These are phyloP conservation scores for Phytophthora litchii DNA, from an alignment of 352 stramenopile genomes.

Conservation along the genomic window DNA sequence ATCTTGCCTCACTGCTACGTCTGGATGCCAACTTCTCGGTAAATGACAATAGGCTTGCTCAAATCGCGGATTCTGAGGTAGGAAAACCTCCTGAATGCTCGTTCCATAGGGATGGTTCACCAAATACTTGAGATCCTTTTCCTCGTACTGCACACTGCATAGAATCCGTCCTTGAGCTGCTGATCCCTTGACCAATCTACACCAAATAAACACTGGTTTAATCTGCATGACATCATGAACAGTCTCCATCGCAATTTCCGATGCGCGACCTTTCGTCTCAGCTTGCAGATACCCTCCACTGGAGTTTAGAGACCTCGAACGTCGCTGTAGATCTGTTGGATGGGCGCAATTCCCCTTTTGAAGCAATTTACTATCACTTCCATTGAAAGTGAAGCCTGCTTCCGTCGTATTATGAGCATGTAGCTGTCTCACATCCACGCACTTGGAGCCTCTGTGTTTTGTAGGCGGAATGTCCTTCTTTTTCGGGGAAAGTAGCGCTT, in stretches of 20 bases:
- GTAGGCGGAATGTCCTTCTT: constrained; percentile 6
- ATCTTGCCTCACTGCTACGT: constrained; percentile 63
- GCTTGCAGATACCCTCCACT: constrained; percentile 35
- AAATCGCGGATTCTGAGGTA: constrained; percentile 84
- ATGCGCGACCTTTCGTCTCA: constrained; percentile 23
- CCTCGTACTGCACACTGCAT: constrained; percentile 78
- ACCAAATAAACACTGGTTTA: constrained; percentile 77
- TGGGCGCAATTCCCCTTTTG: not conserved
- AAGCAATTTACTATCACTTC: constrained; percentile 38
- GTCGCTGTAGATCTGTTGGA: constrained; percentile 30
- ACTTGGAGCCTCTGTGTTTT: constrained; percentile 24
- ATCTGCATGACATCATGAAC: constrained; percentile 33
- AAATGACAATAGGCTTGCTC: constrained; percentile 78
- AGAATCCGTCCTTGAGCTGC: constrained; percentile 66
- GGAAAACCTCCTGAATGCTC: constrained; percentile 77
- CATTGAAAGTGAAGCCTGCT: constrained; percentile 6
- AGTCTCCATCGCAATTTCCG: constrained; percentile 10
- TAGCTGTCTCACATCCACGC: constrained; percentile 25
- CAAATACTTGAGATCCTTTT: constrained; percentile 65
- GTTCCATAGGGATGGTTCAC: constrained; percentile 77
- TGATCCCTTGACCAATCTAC: constrained; percentile 64
- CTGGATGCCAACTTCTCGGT: constrained; percentile 82
- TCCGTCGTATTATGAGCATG: constrained; percentile 15
- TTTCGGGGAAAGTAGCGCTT: constrained; percentile 9
- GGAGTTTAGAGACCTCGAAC: constrained; percentile 51